Evolutionary conservation across 1,139 yeast genomes (phyloP).

Genomic region (Taphrina confusa): DNA sequence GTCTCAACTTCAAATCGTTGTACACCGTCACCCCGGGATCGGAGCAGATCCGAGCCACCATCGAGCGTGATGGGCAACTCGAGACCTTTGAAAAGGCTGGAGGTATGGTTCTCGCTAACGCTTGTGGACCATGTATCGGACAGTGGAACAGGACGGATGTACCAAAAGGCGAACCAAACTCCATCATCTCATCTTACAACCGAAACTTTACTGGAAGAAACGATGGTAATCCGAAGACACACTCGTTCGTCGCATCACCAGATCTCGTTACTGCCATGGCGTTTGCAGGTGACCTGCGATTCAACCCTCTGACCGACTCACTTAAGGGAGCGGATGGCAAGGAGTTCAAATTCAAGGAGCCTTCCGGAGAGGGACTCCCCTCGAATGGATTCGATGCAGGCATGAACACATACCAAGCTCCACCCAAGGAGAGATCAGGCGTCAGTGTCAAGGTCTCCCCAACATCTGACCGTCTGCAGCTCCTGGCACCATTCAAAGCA

Average conservation of each 20-base stretch:
- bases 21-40: constrained; percentile 98
- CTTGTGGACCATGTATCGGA: constrained; percentile 99
- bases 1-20: constrained; percentile 83
- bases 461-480: constrained; percentile 83
- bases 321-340: constrained; percentile 92
- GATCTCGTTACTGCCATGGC: constrained; percentile 96
- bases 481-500: constrained; percentile 83
- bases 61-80: constrained; percentile 95
- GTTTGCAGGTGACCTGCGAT: constrained; percentile 94
- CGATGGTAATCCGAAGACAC: constrained; percentile 98
- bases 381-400: constrained; percentile 90
- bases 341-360: constrained; percentile 89
- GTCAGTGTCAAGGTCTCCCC: constrained; percentile 79
- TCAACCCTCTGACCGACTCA: constrained; percentile 96
- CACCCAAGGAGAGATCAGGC: constrained; percentile 80
- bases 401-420: constrained; percentile 96
- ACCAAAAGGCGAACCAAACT: constrained; percentile 96
- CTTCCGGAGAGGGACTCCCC: constrained; percentile 93
- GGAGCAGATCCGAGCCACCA: constrained; percentile 98
- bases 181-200: constrained; percentile 97
- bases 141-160: constrained; percentile 99
- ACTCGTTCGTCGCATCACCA: constrained; percentile 97
- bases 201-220: constrained; percentile 99
- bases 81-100: constrained; percentile 88
- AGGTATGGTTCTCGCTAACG: constrained; percentile 94